Percentiles rank a stretch among this genome's conserved stretches.
Conservation (phyloP, 2,329 filamentous ascomycete genomes). For the Fusarium camptoceras region DNA sequence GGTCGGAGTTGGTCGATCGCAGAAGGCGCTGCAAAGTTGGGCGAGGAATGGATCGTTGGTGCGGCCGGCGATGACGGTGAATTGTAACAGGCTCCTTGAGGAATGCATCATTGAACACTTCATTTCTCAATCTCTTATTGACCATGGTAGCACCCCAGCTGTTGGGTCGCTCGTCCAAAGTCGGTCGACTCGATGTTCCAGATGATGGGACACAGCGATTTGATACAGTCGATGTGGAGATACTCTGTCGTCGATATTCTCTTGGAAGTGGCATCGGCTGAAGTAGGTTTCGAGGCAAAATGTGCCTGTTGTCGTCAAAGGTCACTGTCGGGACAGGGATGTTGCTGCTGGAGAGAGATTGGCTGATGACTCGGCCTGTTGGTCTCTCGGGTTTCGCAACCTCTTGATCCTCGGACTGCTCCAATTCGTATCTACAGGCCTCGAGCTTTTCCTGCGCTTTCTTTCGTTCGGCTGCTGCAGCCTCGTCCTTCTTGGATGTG, state of each 20-base stretch:
- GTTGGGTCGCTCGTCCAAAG: constrained; percentile 68
- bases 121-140: constrained; percentile 87
- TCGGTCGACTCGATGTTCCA: constrained; percentile 45
- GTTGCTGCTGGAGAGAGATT: constrained; percentile 76
- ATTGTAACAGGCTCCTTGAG: constrained; percentile 84
- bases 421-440: constrained; percentile 35
- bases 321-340: constrained; percentile 87
- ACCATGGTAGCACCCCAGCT: constrained; percentile 93
- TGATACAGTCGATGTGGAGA: constrained; percentile 47
- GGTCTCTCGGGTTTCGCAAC: constrained; percentile 22
- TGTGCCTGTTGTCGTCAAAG: constrained; percentile 93
- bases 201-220: constrained; percentile 7
- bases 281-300: constrained; percentile 87
- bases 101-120: constrained; percentile 93
- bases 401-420: constrained; percentile 28
- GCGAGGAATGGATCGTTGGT: constrained; percentile 73
- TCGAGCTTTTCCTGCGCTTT: constrained; percentile 49
- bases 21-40: constrained; percentile 60
- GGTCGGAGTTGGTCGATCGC: constrained; percentile 60
- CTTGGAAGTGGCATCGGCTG: constrained; percentile 63
- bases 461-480: constrained; percentile 52
- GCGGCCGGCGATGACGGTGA: constrained; percentile 79
- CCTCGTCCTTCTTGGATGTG: constrained; percentile 63
- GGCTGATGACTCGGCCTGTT: constrained; percentile 67
- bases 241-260: constrained; percentile 50